Evolutionary conservation across 495 filamentous ascomycete species (phyloP).

Genomic region (Saxophila tyrrhenica): DNA sequence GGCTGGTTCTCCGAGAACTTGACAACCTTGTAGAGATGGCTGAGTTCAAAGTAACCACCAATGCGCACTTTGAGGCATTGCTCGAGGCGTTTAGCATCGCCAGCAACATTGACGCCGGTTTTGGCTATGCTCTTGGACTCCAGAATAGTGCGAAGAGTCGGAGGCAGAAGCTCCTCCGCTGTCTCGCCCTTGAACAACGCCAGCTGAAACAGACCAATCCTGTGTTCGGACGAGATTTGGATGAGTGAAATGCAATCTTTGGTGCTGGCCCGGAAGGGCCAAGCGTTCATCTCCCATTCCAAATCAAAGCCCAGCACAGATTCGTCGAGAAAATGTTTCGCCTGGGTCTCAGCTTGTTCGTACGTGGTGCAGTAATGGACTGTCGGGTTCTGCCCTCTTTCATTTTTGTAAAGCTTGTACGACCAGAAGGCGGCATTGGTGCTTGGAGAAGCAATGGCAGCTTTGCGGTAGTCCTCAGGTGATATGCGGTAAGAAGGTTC

Average conservation of each 20-base stretch:
- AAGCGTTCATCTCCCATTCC: constrained; percentile 26
- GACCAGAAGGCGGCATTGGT: constrained; percentile 21
- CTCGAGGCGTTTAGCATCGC: constrained; percentile 43
- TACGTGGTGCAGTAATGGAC: constrained; percentile 27
- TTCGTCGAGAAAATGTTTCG: constrained; percentile 25
- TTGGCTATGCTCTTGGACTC: constrained; percentile 75
- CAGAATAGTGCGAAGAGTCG: constrained; percentile 43
- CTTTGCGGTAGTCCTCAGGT: constrained; percentile 10
- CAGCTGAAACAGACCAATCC: constrained; percentile 30
- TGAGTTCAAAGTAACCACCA: constrained; percentile 27
- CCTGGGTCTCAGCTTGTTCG: constrained; percentile 22
- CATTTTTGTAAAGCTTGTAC: constrained; percentile 26
- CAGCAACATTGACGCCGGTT: constrained; percentile 75
- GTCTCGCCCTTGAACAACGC: constrained; percentile 21
- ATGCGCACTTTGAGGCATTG: constrained; percentile 24
- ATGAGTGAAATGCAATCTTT: constrained; percentile 30
- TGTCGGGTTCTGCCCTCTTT: constrained; percentile 14
- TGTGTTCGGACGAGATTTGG: constrained; percentile 30
- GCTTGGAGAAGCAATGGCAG: constrained; percentile 20
- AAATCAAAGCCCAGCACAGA: constrained; percentile 32
- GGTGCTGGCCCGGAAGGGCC: constrained; percentile 10
- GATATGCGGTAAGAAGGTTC: constrained; percentile 11
- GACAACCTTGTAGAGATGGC: constrained; percentile 30
- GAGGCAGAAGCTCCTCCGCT: constrained; percentile 24
- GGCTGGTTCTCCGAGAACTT: constrained; percentile 15